Base-by-base conservation (phyloP, 2,329 filamentous ascomycete species). In the Botrytis sinoallii region DNA sequence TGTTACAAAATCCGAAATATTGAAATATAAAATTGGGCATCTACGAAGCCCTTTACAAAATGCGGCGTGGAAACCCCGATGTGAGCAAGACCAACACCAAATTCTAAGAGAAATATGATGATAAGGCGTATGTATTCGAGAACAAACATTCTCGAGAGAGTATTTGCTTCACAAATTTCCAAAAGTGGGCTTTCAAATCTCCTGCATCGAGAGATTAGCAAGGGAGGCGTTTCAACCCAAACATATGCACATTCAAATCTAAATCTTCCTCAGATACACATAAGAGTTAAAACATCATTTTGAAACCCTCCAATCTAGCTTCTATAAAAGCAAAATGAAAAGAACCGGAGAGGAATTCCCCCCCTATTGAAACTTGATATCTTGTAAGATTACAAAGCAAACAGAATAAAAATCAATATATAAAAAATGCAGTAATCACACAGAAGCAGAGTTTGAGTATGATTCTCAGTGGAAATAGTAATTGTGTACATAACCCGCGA, bases 311-410 rank as follows among this genome's bases (percentile, higher is more conserved):
- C 6, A 18, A 18, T 29, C 1, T 55, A 8, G 14, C n/a, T 29
- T 55, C 52, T 14, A 8, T 18, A 14, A 52, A 25, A 12, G 10
- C 22, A 14, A 2, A 10, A 52, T 10, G 22, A 1, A 3, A 25
- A n/a, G 48, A n/a, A 14, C 1, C 6, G 6, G 6, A 29, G 52
- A 29, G 12, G 12, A 29, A 18, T 4, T 9, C 12, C 40, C 5
- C 0, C 0, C 6, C n/a, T 29, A 18, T 3, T 4, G 12, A 55
- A 29, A 29, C 8, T 1, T 3, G 8, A 18, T 18, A 29, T n/a
- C 0, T n/a, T n/a, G 10, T 55, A 48, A 48, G 20, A 48, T 48
- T 48, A 29, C 2, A 55, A 4, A 55, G 25, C 14, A 55, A 3
- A 8, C 6, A 1, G 14, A 29, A 29, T 10, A 10, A 25, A 46